These are phyloP conservation scores for Colletotrichum chrysophilum DNA, from an alignment of 2,329 filamentous ascomycete genomes.

Conservation along the genomic window DNA sequence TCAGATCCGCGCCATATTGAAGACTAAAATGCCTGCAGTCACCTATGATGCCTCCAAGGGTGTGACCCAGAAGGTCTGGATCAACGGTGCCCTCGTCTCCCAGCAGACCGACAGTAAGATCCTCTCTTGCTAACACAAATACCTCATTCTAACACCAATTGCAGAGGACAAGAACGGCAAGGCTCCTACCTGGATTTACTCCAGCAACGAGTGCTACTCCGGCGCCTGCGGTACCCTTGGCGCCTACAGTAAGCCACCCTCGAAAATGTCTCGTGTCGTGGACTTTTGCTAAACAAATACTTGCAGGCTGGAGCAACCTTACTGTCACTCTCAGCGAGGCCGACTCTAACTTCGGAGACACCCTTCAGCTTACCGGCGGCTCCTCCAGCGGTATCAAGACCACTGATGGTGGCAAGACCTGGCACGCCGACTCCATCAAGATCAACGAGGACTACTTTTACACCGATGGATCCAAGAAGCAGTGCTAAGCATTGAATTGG, in stretches of 20 bases:
- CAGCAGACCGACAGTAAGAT: neutral
- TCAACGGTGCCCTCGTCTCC: neutral
- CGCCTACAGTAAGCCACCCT: neutral
- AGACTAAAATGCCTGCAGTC: neutral
- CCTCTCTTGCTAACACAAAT: neutral
- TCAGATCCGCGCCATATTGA: rapidly evolving
- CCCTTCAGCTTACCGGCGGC: neutral
- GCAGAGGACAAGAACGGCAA: neutral
- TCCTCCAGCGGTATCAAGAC: neutral
- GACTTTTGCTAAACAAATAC: neutral
- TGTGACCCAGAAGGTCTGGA: neutral
- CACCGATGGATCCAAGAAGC: constrained; percentile 1
- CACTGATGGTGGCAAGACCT: neutral
- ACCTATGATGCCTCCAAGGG: neutral
- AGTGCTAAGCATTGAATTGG: neutral
- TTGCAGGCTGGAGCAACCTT: neutral
- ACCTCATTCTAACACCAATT: neutral
- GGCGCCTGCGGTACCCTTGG: neutral
- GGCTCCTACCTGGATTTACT: neutral
- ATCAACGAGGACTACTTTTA: constrained; percentile 11
- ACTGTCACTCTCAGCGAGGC: neutral
- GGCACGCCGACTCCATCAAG: neutral
- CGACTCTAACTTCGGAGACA: neutral
- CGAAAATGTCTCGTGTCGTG: rapidly evolving
- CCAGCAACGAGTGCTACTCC: neutral